Evolutionary conservation across 352 stramenopile species (phyloP).

Genomic region (Discostella stelligera): DNA sequence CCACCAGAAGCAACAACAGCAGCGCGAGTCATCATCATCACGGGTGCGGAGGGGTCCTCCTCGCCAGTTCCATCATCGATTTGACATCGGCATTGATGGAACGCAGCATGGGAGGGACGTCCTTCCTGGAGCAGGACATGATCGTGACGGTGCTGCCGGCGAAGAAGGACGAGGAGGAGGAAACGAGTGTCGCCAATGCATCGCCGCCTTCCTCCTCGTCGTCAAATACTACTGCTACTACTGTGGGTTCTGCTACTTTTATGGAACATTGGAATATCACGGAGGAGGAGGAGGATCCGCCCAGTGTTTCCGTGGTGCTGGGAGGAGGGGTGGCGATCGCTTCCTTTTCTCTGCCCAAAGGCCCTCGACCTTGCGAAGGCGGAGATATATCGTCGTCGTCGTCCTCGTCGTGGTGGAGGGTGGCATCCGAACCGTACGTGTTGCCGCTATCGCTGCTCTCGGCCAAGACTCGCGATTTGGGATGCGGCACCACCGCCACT

Average conservation of each 20-base stretch:
- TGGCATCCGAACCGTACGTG: conserved; percentile 66
- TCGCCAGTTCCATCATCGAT: conserved; percentile 72
- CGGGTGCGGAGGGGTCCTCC: conserved; percentile 42
- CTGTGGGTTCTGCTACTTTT: not conserved
- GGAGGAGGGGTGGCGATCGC: conserved; percentile 71
- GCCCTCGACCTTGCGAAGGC: conserved; percentile 10
- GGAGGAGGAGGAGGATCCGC: conserved; percentile 26
- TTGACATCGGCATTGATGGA: conserved; percentile 63
- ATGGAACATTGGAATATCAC: not conserved
- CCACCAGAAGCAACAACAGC: not conserved
- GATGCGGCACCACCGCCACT: not conserved
- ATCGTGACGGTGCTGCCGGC: conserved; percentile 34
- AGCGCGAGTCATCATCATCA: conserved; percentile 34
- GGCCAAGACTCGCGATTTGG: conserved; percentile 33
- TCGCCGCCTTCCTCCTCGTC: too few species aligned
- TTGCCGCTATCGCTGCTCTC: conserved; percentile 55
- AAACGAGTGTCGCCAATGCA: too few species aligned
- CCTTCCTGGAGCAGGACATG: conserved; percentile 70
- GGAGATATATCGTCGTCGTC: not conserved
- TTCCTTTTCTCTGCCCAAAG: conserved; percentile 49
- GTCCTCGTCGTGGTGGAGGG: conserved; percentile 54
- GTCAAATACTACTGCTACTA: conserved; percentile 15
- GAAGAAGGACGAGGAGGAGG: not conserved
- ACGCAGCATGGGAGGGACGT: conserved; percentile 45
- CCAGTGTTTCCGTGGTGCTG: conserved; percentile 60